Evolutionary conservation across 1,284 basidiomycete genomes (phyloP).

Genomic region (Spongispora temasekensis): DNA sequence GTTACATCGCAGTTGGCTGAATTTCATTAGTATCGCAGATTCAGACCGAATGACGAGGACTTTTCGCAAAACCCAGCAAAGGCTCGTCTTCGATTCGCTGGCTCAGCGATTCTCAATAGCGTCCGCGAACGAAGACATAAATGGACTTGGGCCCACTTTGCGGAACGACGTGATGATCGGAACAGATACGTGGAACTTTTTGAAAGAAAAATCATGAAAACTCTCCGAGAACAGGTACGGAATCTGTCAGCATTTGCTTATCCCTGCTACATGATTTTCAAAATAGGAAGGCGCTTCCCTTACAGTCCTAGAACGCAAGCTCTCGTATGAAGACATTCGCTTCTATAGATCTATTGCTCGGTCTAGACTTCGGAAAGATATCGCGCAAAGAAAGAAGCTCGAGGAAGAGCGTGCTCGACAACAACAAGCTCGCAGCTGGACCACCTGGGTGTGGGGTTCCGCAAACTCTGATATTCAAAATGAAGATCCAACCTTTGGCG

Average conservation of each 20-base stretch:
- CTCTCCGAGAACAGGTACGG: slow-evolving; percentile 50
- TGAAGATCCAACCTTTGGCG: slow-evolving; percentile 58
- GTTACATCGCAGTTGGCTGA: slow-evolving; percentile 3
- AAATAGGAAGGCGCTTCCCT: slow-evolving; percentile 64
- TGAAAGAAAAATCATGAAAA: slow-evolving; percentile 70
- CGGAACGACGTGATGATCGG: slow-evolving; percentile 86
- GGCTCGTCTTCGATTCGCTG: slow-evolving; percentile 83
- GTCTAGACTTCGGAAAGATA: slow-evolving; percentile 86
- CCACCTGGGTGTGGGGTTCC: slow-evolving; percentile 85
- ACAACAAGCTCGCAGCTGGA: slow-evolving; percentile 65
- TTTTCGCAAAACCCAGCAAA: slow-evolving; percentile 67
- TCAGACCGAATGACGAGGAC: slow-evolving; percentile 66
- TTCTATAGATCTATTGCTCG: slow-evolving; percentile 98
- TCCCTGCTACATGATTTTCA: slow-evolving; percentile 9
- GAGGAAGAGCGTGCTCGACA: slow-evolving; percentile 67
- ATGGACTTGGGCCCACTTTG: slow-evolving; percentile 95
- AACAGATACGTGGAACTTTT: slow-evolving; percentile 85
- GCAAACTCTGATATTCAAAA: slow-evolving; percentile 39
- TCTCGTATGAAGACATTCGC: slow-evolving; percentile 94
- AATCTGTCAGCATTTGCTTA: slow-evolving; percentile 1
- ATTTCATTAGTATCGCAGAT: slow-evolving; percentile 76
- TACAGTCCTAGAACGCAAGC: slow-evolving; percentile 75
- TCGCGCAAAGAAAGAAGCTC: slow-evolving; percentile 64
- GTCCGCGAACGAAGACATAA: slow-evolving; percentile 83
- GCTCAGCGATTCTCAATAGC: slow-evolving; percentile 80